Base-by-base conservation (phyloP, 306 rosid species). In the Gastrolobium bilobum region DNA sequence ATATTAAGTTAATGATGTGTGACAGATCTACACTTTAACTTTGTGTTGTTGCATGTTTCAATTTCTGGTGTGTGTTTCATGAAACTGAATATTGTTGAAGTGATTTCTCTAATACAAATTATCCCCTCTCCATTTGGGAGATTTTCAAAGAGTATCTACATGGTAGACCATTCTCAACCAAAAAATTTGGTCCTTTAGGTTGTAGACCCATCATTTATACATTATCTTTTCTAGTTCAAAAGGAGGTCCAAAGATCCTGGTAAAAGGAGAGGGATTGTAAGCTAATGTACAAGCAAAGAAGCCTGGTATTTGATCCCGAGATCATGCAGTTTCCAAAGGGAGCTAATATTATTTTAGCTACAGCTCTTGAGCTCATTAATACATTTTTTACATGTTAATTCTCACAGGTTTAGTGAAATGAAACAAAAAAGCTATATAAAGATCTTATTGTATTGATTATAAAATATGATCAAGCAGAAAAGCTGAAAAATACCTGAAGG, bases 401-500 rank as follows among this genome's bases (percentile, higher is more conserved):
- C 7, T 72, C 39, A 10, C 6, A 26, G 6, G 83, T 66, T 44
- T 15, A 60, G 20, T 60, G 29, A 52, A 66, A 39, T 15, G 38
- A 47, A 35, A 44, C 26, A 20, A 3, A 47, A 40, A 69, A n/a
- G 56, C 57, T 6, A 33, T 3, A 15, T 26, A 10, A 58, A 44
- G 53, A 7, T 30, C 10, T 69, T 37, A 9, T 51, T 48, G 40
- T 34, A 59, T 29, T 33, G 34, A 71, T 71, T 52, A 68, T 6
- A 39, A 62, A 63, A 81, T 77, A 76, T 10, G 31, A 60, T 57
- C 14, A 48, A 30, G 56, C 56, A 65, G 64, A 54, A 39, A 75
- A 71, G 71, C 10, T 5, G 51, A 71, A 53, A 4, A 83, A 76
- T 84, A 90, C 94, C 94, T 88, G 90, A 75, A 88, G 44, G 53